phyloP scores from a whole-genome alignment of 2,329 filamentous ascomycete genomes.

The Alternaria triticina region DNA sequence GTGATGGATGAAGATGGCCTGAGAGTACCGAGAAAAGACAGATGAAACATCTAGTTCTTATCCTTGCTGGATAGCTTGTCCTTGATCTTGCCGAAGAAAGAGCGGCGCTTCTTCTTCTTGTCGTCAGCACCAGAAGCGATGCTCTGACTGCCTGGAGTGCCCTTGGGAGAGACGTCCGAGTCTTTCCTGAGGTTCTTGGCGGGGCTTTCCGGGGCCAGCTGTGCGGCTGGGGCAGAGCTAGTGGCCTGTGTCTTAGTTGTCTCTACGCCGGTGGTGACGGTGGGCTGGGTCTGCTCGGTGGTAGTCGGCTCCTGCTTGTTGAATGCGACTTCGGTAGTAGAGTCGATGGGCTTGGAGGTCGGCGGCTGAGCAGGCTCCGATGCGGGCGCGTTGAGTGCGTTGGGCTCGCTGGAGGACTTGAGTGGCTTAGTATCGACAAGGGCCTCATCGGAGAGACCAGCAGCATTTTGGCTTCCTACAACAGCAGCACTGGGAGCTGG shows the following conservation, averaged over 20 bases:
- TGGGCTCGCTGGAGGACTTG: conserved; percentile 39
- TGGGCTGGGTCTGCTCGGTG: conserved; percentile 47
- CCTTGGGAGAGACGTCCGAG: conserved; percentile 41
- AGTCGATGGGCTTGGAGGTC: conserved; percentile 30
- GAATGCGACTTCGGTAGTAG: conserved; percentile 50
- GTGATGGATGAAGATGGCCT: conserved; percentile 8
- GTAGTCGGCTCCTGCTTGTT: conserved; percentile 50
- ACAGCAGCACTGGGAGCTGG: conserved; percentile 40
- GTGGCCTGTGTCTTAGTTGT: conserved; percentile 40
- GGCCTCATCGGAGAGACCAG: conserved; percentile 37
- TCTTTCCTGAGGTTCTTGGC: conserved; percentile 35
- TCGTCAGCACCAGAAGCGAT: conserved; percentile 37
- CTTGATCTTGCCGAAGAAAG: conserved; percentile 58
- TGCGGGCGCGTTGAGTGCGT: conserved; percentile 49
- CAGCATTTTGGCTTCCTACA: conserved; percentile 45
- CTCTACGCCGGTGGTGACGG: conserved; percentile 50
- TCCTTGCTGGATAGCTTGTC: conserved; percentile 51
- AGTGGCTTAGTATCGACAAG: conserved; percentile 37
- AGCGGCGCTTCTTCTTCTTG: conserved; percentile 57
- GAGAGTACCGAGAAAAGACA: conserved; percentile 17
- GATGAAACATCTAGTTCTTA: conserved; percentile 29
- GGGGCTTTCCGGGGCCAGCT: conserved; percentile 35
- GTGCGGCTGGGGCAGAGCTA: conserved; percentile 14
- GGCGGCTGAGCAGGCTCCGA: conserved; percentile 35
- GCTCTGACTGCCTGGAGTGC: conserved; percentile 49